Evolutionary conservation across 2,329 filamentous ascomycete genomes (phyloP), one percentile per base, ranked within the genome.

Genomic region (Trichoderma asperellum): DNA sequence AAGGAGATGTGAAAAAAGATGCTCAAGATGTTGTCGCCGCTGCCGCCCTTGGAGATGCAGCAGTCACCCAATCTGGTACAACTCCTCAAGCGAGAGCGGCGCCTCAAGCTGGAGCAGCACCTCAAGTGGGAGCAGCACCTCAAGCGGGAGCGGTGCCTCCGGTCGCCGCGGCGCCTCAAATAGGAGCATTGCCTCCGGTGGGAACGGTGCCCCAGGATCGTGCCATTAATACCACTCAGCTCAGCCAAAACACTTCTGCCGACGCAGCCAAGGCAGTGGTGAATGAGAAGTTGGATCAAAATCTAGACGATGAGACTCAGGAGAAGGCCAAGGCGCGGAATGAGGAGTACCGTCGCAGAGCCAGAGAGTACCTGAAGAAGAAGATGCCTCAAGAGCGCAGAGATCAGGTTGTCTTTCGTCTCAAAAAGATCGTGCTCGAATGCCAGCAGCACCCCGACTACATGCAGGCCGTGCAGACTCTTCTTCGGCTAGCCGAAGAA

Each of bases 351-450:
- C 80, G 80, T 34, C 80, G 77, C 49, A 79, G 85, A 69, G 85
- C 91, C 32, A 89, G 86, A 77, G 88, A 92, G 74, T 98, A 98
- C 79, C 83, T 97, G 68, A 86, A 88, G 74, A 87, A 90, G 76
- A 99, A 98, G 86, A 87, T 99, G 81, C 94, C 96, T 0, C 84
- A 95, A 81, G 94, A 98, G 80, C 93, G 96, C 70, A 93, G 94
- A 71, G 94, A 98, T 8, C 94, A 97, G 84, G 91, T 90, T 68
- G 90, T 97, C 75, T 97, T 90, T 87, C 92, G 96, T 47, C 82
- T 99, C 73, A 99, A 89, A 89, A 98, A 98, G 88, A 97, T 98
- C 92, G 84, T 99, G 49, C 89, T 97, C 57, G 96, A 99, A 81
- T 94, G 97, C 75, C 96, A 99, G 82, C 92, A 95, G 68, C 96